Percentiles rank a stretch among this genome's conserved stretches.
These are phyloP conservation scores for Termitomyces sp. DNA, from an alignment of 768 basidiomycete genomes.

Conservation along the genomic window DNA sequence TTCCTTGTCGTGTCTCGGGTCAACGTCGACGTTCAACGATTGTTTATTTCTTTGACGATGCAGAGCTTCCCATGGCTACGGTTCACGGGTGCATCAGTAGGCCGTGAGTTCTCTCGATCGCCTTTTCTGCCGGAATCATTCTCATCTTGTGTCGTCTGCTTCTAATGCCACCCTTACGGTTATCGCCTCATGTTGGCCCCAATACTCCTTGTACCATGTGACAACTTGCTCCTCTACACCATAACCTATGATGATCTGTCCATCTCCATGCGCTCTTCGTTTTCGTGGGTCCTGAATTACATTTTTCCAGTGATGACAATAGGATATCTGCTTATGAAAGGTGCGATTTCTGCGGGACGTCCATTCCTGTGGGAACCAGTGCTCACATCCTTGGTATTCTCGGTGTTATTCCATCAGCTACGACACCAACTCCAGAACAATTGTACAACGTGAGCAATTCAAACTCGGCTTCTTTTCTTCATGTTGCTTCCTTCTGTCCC, in stretches of 20 bases:
- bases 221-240: not conserved
- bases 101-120: slow-evolving; percentile 37
- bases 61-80: slow-evolving; percentile 55
- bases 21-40: not conserved
- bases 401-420: slow-evolving; percentile 28
- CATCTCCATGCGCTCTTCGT: slow-evolving; percentile 6
- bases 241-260: not conserved
- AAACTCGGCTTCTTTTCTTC: slow-evolving; percentile 10
- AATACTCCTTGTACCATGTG: slow-evolving; percentile 3
- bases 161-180: slow-evolving; percentile 4
- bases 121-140: slow-evolving; percentile 5
- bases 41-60: slow-evolving; percentile 25
- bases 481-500: not conserved
- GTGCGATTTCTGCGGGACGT: slow-evolving; percentile 29
- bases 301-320: slow-evolving; percentile 41
- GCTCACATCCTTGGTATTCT: slow-evolving; percentile 11
- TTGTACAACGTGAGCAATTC: slow-evolving; percentile 41
- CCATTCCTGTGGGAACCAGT: slow-evolving; percentile 3
- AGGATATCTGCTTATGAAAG: slow-evolving; percentile 58
- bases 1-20: not conserved
- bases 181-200: slow-evolving; percentile 1
- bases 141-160: slow-evolving; percentile 6
- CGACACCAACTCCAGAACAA: slow-evolving; percentile 48
- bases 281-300: not conserved
- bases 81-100: slow-evolving; percentile 39